These are phyloP conservation scores for Xanthoconium stramineum DNA, from an alignment of 768 basidiomycete species.

Conservation along the genomic window DNA sequence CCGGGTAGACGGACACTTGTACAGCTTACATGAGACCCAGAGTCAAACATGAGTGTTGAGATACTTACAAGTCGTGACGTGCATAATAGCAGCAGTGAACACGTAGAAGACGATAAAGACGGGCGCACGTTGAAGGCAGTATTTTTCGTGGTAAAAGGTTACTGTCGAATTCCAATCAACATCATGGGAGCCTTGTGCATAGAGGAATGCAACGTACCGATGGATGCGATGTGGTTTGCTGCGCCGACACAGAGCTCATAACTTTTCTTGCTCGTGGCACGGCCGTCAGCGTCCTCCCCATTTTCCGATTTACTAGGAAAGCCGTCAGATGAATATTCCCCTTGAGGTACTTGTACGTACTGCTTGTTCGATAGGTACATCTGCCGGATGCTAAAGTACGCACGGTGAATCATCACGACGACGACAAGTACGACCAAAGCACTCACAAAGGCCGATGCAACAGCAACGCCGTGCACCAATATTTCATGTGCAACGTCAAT, in stretches of 20 bases:
- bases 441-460: slow-evolving; percentile 79
- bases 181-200: not conserved
- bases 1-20: slow-evolving; percentile 59
- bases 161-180: slow-evolving; percentile 34
- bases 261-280: slow-evolving; percentile 55
- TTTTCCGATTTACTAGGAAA: slow-evolving; percentile 34
- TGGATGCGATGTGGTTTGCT: slow-evolving; percentile 75
- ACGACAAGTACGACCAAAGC: not conserved
- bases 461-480: slow-evolving; percentile 75
- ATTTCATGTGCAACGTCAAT: slow-evolving; percentile 79
- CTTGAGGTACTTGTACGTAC: slow-evolving; percentile 26
- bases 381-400: slow-evolving; percentile 25
- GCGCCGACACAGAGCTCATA: slow-evolving; percentile 74
- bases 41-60: not conserved
- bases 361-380: slow-evolving; percentile 32
- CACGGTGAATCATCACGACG: slow-evolving; percentile 4
- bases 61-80: slow-evolving; percentile 64
- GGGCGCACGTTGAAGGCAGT: slow-evolving; percentile 56
- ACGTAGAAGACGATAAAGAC: slow-evolving; percentile 77
- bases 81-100: slow-evolving; percentile 80
- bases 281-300: slow-evolving; percentile 50
- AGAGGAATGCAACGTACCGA: slow-evolving; percentile 40
- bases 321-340: not conserved
- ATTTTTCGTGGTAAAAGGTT: slow-evolving; percentile 57
- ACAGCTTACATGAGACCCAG: slow-evolving; percentile 1